Evolutionary conservation across 352 stramenopile genomes (phyloP).

Genomic region (Aphanomyces euteiches): DNA sequence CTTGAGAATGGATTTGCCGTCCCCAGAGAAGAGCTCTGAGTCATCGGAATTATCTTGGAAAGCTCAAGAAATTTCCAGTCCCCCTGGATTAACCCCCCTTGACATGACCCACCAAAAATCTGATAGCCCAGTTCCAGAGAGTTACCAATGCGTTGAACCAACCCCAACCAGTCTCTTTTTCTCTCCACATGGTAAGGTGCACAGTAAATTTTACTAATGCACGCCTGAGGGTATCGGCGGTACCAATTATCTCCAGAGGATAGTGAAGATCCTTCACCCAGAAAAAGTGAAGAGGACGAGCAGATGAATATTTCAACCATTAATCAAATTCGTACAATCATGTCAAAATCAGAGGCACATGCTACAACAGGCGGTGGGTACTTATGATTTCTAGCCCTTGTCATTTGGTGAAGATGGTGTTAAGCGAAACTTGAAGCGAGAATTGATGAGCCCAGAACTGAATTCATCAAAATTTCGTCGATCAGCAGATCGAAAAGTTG

Average conservation of each 20-base stretch:
- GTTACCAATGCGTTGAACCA: background rate
- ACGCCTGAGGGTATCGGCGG: background rate
- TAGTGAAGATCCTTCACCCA: background rate
- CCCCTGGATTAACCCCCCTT: background rate
- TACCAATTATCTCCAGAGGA: background rate
- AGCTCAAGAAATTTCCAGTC: background rate
- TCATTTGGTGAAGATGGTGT: too few species aligned
- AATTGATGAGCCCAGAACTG: too few species aligned
- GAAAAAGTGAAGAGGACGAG: too few species aligned
- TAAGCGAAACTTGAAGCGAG: too few species aligned
- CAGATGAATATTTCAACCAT: too few species aligned
- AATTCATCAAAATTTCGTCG: too few species aligned
- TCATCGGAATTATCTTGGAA: background rate
- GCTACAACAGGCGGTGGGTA: too few species aligned
- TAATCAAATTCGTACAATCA: too few species aligned
- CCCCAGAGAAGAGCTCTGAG: constrained; percentile 13
- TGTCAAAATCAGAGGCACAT: too few species aligned
- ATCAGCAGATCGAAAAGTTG: too few species aligned
- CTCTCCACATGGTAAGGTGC: constrained; percentile 4
- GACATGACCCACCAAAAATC: background rate
- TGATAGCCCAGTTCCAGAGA: background rate
- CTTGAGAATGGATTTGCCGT: background rate
- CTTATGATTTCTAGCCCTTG: too few species aligned
- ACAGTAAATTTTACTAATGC: background rate
- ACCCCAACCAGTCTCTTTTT: background rate